Conservation (phyloP, 202 grass and related monocot genomes). For the Eragrostis tef region DNA sequence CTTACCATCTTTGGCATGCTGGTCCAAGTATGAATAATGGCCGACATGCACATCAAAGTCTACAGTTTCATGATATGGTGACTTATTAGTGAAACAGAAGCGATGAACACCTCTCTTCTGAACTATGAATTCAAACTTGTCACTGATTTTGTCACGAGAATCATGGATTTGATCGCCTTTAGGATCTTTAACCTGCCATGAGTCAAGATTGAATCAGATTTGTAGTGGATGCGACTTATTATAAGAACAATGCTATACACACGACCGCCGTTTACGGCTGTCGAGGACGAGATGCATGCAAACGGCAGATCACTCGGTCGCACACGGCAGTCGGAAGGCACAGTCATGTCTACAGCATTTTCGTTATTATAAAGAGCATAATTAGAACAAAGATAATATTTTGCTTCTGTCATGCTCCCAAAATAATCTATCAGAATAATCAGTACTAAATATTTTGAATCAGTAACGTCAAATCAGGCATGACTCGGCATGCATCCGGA, state of each 20-base stretch:
- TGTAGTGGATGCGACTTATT: not conserved
- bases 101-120: slow-evolving; percentile 70
- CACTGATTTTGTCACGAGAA: slow-evolving; percentile 69
- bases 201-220: slow-evolving; percentile 33
- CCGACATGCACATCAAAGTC: slow-evolving; percentile 86
- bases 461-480: not conserved
- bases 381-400: not conserved
- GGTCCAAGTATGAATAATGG: slow-evolving; percentile 71
- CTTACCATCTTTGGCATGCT: slow-evolving; percentile 82
- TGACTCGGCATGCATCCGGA: not conserved
- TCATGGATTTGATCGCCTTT: slow-evolving; percentile 69
- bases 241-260: no score
- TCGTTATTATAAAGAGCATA: slow-evolving; percentile 1
- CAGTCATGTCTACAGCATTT: no score
- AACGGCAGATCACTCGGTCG: no score
- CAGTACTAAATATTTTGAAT: not conserved
- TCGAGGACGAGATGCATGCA: no score
- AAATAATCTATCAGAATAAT: not conserved
- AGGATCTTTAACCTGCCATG: slow-evolving; percentile 73
- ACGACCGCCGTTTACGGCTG: no score
- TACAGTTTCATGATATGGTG: slow-evolving; percentile 90
- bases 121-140: slow-evolving; percentile 80
- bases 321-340: no score
- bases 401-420: not conserved
- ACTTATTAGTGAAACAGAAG: slow-evolving; percentile 90